Conservation (phyloP, 495 filamentous ascomycete genomes). For the Xylaria grammica region DNA sequence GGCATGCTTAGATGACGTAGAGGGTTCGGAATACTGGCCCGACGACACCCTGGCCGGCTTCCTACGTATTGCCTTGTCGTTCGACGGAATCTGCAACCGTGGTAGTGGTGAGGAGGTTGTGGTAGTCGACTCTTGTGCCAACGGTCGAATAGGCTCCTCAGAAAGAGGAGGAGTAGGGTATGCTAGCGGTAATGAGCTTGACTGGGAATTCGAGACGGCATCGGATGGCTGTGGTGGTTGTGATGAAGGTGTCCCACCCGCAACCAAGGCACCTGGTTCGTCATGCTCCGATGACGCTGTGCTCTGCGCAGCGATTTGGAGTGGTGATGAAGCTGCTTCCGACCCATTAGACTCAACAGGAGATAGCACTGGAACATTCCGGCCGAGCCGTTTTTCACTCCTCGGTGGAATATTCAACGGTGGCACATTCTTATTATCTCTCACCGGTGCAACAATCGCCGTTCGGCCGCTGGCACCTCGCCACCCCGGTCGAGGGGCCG, state of each 20-base stretch:
- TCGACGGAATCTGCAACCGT: slow-evolving; percentile 34
- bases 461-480: slow-evolving; percentile 58
- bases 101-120: slow-evolving; percentile 22
- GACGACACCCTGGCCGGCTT: slow-evolving; percentile 43
- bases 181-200: slow-evolving; percentile 27
- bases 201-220: neutral
- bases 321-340: slow-evolving; percentile 25
- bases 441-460: slow-evolving; percentile 53
- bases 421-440: slow-evolving; percentile 46
- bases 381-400: slow-evolving; percentile 43
- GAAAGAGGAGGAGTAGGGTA: slow-evolving; percentile 46
- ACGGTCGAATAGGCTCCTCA: slow-evolving; percentile 27
- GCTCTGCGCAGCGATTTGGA: neutral
- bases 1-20: slow-evolving; percentile 44
- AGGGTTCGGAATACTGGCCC: slow-evolving; percentile 39
- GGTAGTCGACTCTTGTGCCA: neutral
- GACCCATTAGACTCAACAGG: slow-evolving; percentile 32
- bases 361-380: slow-evolving; percentile 25
- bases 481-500: slow-evolving; percentile 55
- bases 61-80: slow-evolving; percentile 41
- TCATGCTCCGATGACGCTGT: neutral
- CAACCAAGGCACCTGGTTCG: neutral
- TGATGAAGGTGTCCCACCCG: neutral
- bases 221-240: slow-evolving; percentile 28
- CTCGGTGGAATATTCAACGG: slow-evolving; percentile 53